These are phyloP conservation scores for Metarhizium humberi DNA, from an alignment of 2,329 filamentous ascomycete genomes.

Conservation along the genomic window DNA sequence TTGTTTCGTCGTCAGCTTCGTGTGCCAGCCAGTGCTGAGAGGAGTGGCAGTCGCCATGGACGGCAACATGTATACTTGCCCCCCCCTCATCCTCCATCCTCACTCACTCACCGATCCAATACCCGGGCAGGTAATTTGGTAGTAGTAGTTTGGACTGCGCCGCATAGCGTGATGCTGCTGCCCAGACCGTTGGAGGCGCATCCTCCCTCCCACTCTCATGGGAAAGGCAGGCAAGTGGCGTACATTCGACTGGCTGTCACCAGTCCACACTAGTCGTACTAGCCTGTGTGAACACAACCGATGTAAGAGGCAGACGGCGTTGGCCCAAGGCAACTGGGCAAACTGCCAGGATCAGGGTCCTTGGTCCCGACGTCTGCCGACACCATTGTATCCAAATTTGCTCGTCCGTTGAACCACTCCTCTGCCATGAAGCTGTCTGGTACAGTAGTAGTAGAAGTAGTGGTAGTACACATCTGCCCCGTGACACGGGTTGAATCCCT, in stretches of 20 bases:
- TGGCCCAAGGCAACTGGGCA: neutral
- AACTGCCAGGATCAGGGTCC: neutral
- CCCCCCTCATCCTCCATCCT: too few species aligned
- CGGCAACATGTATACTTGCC: too few species aligned
- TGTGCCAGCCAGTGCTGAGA: too few species aligned
- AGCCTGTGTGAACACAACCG: neutral
- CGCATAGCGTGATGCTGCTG: too few species aligned
- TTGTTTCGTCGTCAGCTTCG: too few species aligned
- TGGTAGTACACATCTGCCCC: neutral
- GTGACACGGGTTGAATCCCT: conserved; percentile 1
- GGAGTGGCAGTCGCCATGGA: too few species aligned
- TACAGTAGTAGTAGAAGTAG: too few species aligned
- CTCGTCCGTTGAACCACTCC: neutral
- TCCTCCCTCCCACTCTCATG: neutral
- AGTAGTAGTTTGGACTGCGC: too few species aligned
- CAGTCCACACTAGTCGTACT: neutral
- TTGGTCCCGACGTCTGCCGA: neutral
- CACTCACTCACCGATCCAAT: too few species aligned
- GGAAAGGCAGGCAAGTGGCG: neutral
- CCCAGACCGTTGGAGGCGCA: too few species aligned
- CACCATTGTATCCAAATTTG: neutral
- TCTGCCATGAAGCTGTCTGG: neutral
- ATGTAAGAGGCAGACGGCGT: too few species aligned
- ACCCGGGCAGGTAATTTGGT: too few species aligned
- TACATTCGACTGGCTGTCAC: neutral